A percentile compares a stretch with the other conserved stretches of the same genome.
Evolutionary conservation across 1,139 yeast genomes (phyloP).

Genomic region (Hansenula anomala): DNA sequence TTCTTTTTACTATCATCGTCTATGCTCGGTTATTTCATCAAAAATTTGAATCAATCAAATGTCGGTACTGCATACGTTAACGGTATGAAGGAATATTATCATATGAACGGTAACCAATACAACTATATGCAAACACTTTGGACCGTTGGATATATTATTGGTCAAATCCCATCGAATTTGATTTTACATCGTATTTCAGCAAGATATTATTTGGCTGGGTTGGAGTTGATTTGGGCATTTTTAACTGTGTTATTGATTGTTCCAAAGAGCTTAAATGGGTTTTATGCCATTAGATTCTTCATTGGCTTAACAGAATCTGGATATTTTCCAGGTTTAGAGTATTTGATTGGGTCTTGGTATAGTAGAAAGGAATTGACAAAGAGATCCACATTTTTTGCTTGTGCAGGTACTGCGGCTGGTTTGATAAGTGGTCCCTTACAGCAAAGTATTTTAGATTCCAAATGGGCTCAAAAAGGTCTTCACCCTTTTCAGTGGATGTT

Average conservation of each 20-base stretch:
- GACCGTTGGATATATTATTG: conserved; percentile 52
- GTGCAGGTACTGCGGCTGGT: conserved; percentile 41
- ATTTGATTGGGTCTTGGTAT: conserved; percentile 39
- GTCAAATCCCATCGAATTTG: conserved; percentile 50
- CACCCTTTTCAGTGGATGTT: conserved; percentile 46
- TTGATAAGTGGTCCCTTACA: conserved; percentile 43
- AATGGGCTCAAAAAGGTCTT: conserved; percentile 29
- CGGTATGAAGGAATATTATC: conserved; percentile 32
- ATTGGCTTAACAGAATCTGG: conserved; percentile 53
- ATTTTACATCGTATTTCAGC: conserved; percentile 25
- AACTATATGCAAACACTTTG: conserved; percentile 44
- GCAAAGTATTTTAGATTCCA: conserved; percentile 32
- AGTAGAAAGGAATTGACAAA: conserved; percentile 37
- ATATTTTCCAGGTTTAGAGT: conserved; percentile 45
- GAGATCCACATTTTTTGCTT: conserved; percentile 44
- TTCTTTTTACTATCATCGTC: conserved; percentile 36
- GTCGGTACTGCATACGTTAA: conserved; percentile 32
- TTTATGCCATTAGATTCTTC: conserved; percentile 24
- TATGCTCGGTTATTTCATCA: conserved; percentile 34
- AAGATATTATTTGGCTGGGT: conserved; percentile 41
- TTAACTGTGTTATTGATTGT: conserved; percentile 46
- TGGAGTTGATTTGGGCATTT: conserved; percentile 51
- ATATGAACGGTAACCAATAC: conserved; percentile 43
- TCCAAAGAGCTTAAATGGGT: conserved; percentile 32
- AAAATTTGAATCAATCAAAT: conserved; percentile 37